Base-by-base conservation (phyloP, 495 filamentous ascomycete genomes). In the Tuber calosporum region DNA sequence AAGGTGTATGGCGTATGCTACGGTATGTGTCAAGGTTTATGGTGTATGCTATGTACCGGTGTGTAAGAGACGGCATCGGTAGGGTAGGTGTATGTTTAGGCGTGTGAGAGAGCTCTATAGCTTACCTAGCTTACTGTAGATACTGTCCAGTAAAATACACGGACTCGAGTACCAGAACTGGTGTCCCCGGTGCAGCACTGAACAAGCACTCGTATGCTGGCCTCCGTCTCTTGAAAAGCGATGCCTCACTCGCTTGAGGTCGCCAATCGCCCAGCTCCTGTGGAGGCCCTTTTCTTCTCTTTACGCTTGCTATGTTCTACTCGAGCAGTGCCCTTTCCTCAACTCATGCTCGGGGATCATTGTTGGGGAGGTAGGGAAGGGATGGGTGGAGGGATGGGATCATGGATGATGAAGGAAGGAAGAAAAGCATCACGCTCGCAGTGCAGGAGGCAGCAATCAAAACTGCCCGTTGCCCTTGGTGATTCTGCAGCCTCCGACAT, bases 381-480 rank as follows among this genome's bases (percentile, higher is more conserved):
- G 53, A 58, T 58, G 53, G 53, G 53, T 58, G 0, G 53, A 58
- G 53, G 53, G 53, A 58, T 58, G 53, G 53, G 53, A 58, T 58
- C 53, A 58, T 58, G 53, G 53, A 30, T 58, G 9, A 15, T 58
- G n/a, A 15, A 26, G 53, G n/a, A 15, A 26, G 53, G 53, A 30
- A 30, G 53, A 58, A 58, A 30, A 58, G n/a, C 53, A 58, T 30
- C 30, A 58, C 53, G 53, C 53, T n/a, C n/a, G 53, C 9, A 4
- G n/a, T 58, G 53, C 53, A 58, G 53, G 15, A 30, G 53, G 53
- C n/a, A 58, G n/a, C 53, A 30, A 30, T 58, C 53, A 30, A 58
- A 58, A 30, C n/a, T 58, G 53, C 53, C n/a, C 53, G 53, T 58
- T 58, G 53, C 53, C 53, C 53, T 58, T 58, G 53, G 53, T 58